Base-by-base conservation (phyloP, 2,329 filamentous ascomycete genomes). In the Pseudogymnoascus sp. region DNA sequence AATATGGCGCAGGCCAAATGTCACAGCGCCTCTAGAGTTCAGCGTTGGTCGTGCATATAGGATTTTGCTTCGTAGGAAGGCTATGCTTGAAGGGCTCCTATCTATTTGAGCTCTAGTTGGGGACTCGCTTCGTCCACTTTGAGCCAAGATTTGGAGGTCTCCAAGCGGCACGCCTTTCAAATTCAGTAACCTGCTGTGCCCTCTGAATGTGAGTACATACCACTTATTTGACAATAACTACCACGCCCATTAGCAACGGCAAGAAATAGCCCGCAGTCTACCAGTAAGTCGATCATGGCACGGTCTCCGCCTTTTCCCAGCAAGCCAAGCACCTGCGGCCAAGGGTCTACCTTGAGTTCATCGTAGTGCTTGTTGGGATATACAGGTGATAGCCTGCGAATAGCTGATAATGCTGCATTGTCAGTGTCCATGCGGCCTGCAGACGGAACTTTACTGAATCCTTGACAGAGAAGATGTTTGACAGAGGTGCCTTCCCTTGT, bases 391-490 rank as follows among this genome's bases (percentile, higher is more conserved):
- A 95, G 68, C 0, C 88, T 90, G 0, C 84, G 86, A 39, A 94
- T 85, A 6, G 66, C 71, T 33, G 76, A 76, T 18, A 38, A 38
- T 10, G 35, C 2, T 28, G 23, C 41, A 26, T n/a, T 28, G 13
- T 7, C 63, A 13, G n/a, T 63, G 1, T 60, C 61, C 10, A 70
- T 64, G 5, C 68, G 67, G 5, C 45, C 26, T 30, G 45, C 26
- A 64, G 67, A 23, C 71, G 73, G 30, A 65, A 74, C 70, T 65
- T 79, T 82, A 66, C 86, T 83, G 67, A 86, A 95, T 21, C 92
- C 92, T 76, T 95, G 86, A 66, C 90, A 92, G 3, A 99, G 80
- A 4, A 96, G 68, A 73, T 96, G 89, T 57, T 82, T 80, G 1
- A 87, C 85, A 67, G 80, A 82, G 57, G 76, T 71, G 61, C 72